These are phyloP conservation scores for Fusarium luffae DNA, from an alignment of 2,329 filamentous ascomycete genomes.

Conservation along the genomic window DNA sequence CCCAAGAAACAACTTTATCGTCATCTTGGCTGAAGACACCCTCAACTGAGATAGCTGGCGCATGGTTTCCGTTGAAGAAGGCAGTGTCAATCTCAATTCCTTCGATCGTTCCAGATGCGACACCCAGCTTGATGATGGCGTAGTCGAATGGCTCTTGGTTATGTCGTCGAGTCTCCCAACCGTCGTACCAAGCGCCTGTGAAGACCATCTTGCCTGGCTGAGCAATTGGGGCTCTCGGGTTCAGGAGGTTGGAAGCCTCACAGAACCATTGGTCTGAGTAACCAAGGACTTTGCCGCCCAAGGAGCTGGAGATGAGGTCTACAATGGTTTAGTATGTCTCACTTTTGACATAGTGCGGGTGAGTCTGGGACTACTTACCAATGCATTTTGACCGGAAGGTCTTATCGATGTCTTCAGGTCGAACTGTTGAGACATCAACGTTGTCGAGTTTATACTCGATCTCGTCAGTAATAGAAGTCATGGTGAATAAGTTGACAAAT, in stretches of 20 bases:
- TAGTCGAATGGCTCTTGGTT: constrained; percentile 74
- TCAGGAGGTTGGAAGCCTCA: constrained; percentile 72
- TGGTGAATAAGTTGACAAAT: constrained; percentile 33
- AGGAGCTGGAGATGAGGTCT: constrained; percentile 70
- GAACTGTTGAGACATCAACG: constrained; percentile 61
- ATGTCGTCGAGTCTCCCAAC: constrained; percentile 76
- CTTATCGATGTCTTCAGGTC: constrained; percentile 67
- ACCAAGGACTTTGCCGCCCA: constrained; percentile 72
- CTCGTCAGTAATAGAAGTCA: constrained; percentile 56
- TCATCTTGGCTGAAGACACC: constrained; percentile 75
- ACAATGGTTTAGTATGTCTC: constrained; percentile 6
- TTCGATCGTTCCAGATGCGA: constrained; percentile 76
- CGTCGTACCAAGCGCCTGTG: constrained; percentile 77
- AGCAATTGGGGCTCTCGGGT: constrained; percentile 70
- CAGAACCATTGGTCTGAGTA: constrained; percentile 78
- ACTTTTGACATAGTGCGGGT: not conserved
- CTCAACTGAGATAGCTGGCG: constrained; percentile 81
- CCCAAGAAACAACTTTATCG: constrained; percentile 71
- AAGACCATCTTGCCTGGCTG: constrained; percentile 76
- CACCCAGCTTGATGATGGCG: constrained; percentile 73
- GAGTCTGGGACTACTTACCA: constrained; percentile 56
- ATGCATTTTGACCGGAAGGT: constrained; percentile 71
- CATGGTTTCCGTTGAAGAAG: constrained; percentile 85
- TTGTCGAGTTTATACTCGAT: constrained; percentile 67
- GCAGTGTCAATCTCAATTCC: constrained; percentile 85